Evolutionary conservation across 768 basidiomycete genomes (phyloP), one percentile per base, ranked within the genome.

Genomic region (Baorangia bicolor): DNA sequence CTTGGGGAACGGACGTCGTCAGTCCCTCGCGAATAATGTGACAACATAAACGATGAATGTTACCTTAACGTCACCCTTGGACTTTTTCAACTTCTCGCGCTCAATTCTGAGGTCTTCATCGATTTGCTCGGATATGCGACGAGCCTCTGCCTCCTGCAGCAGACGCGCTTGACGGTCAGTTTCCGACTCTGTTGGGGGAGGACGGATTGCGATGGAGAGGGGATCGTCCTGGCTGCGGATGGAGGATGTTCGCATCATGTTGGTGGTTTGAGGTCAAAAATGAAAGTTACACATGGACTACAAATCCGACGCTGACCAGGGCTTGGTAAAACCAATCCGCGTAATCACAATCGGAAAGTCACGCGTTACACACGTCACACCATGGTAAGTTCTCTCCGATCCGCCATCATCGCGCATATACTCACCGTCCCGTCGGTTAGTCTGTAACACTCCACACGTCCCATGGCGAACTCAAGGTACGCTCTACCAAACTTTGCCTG

Each of bases 401-500:
- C 64, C 61, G 60, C 54, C 65, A 65, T 48, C 63, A 67, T 63
- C 61, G 51, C 48, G 66, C 59, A 38, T 55, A 49, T 30, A 55
- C 42, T 59, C 63, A 56, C 43, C 39, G 16, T 44, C 35, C 9
- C 20, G 45, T 30, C 47, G 18, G 37, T 58, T 38, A 93, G 95
- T 96, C 96, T 53, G 94, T 97, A 38, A 98, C 95, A 8, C 79
- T 98, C 49, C 89, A 98, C 71, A 98, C 95, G 0, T 83, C 88
- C n/a, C 88, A 88, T 65, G 95, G 95, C 18, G 96, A 98, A 57
- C 79, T 98, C 73, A 98, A 98, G 84, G 94, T 92, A 64, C 45
- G 73, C 51, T 56, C 30, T 38, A 34, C n/a, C 10, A n/a, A 25
- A 10, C 13, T 1, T 18, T 9, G 13, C 31, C 12, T 14, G 43